Conservation (phyloP, 257 asterid species). For the Forsythia viridissima region DNA sequence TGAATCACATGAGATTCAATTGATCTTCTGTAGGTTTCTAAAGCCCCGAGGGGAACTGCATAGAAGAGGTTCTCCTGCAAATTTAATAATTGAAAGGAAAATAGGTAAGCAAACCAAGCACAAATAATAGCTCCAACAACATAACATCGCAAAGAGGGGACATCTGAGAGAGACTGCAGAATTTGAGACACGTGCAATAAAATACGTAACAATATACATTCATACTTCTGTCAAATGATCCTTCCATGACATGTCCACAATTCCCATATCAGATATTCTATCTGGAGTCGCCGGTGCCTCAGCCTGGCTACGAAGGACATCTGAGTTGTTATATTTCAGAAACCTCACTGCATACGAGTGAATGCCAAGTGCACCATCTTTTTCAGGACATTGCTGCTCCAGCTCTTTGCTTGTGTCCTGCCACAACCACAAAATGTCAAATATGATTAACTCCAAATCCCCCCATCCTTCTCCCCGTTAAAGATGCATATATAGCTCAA, state of each 20-base stretch:
- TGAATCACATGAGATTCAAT: slow-evolving; percentile 58
- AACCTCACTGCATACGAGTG: slow-evolving; percentile 70
- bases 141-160: slow-evolving; percentile 15
- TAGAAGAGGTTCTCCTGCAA: slow-evolving; percentile 82
- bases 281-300: slow-evolving; percentile 73
- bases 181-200: not conserved
- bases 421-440: slow-evolving; percentile 26
- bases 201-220: slow-evolving; percentile 15
- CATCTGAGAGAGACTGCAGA: not conserved
- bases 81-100: slow-evolving; percentile 17
- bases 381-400: slow-evolving; percentile 47
- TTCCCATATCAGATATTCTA: slow-evolving; percentile 54
- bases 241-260: slow-evolving; percentile 51
- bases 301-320: slow-evolving; percentile 34
- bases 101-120: slow-evolving; percentile 22
- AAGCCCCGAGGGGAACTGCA: slow-evolving; percentile 60
- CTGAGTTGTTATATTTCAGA: slow-evolving; percentile 47
- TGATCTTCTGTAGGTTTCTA: slow-evolving; percentile 63
- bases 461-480: not conserved
- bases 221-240: slow-evolving; percentile 71
- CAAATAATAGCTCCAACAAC: slow-evolving; percentile 11
- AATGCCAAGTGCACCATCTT: slow-evolving; percentile 47
- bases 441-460: not conserved
- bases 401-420: slow-evolving; percentile 58
- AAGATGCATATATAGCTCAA: not conserved